These are phyloP conservation scores for Aspergillus proliferans DNA, from an alignment of 2,329 filamentous ascomycete species.

Conservation along the genomic window DNA sequence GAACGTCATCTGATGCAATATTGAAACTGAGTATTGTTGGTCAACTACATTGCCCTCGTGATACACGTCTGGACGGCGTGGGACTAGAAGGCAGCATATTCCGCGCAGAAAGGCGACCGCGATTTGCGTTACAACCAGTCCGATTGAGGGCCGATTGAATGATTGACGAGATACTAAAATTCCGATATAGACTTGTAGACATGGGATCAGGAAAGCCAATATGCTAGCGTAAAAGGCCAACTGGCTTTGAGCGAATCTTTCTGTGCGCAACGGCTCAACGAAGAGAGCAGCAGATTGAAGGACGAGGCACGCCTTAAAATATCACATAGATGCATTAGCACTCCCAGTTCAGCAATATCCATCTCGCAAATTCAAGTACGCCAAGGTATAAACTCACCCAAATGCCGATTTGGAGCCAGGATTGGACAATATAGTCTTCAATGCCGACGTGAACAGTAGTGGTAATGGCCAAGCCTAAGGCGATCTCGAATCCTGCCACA, in stretches of 20 bases:
- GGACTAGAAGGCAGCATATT: slow-evolving; percentile 48
- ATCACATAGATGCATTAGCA: background rate
- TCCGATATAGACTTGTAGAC: slow-evolving; percentile 24
- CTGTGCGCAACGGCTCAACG: slow-evolving; percentile 27
- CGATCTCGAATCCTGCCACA: slow-evolving; percentile 48
- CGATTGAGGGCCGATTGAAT: slow-evolving; percentile 26
- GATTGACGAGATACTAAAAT: slow-evolving; percentile 18
- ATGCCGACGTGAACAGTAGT: slow-evolving; percentile 34
- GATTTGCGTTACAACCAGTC: slow-evolving; percentile 47
- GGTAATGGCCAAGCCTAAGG: slow-evolving; percentile 53
- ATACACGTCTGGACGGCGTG: slow-evolving; percentile 63
- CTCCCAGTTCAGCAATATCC: slow-evolving; percentile 3
- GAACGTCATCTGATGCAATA: slow-evolving; percentile 59
- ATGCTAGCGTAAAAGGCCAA: slow-evolving; percentile 26
- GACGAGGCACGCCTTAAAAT: slow-evolving; percentile 22
- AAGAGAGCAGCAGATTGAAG: slow-evolving; percentile 30
- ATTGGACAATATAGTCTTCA: slow-evolving; percentile 42
- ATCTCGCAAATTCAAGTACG: background rate
- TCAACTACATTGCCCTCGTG: slow-evolving; percentile 57
- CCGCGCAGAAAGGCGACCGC: slow-evolving; percentile 27
- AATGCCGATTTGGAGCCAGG: slow-evolving; percentile 54
- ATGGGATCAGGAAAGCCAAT: slow-evolving; percentile 16
- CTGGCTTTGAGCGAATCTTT: slow-evolving; percentile 25
- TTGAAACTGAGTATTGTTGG: slow-evolving; percentile 54
- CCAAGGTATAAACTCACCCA: slow-evolving; percentile 51